Evolutionary conservation across 176 grass and related monocot genomes (phyloP).

Genomic region (Zea mays): Zm-B73-REFERENCE-NAM-5.0 NC_050101.1:179523501-179524000

Average conservation of each 20-base stretch:
- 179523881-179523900: neutral
- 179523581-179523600: neutral
- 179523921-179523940: neutral
- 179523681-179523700: constrained; percentile 21
- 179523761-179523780: neutral
- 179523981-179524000: constrained; percentile 18
- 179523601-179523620: neutral
- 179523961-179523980: constrained; percentile 2
- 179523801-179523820: neutral
- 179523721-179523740: neutral
- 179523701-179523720: neutral
- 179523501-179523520: neutral
- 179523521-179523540: constrained; percentile 2
- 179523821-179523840: neutral
- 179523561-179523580: neutral
- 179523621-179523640: constrained; percentile 22
- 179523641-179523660: constrained; percentile 24
- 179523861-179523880: neutral
- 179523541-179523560: constrained; percentile 9
- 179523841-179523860: neutral
- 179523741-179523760: neutral
- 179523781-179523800: neutral
- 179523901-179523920: neutral
- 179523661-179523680: constrained; percentile 15
- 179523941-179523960: neutral